Percentiles rank a stretch among this genome's conserved stretches.
Conservation (phyloP, 2,329 filamentous ascomycete species). For the Penicillium sp. region DNA sequence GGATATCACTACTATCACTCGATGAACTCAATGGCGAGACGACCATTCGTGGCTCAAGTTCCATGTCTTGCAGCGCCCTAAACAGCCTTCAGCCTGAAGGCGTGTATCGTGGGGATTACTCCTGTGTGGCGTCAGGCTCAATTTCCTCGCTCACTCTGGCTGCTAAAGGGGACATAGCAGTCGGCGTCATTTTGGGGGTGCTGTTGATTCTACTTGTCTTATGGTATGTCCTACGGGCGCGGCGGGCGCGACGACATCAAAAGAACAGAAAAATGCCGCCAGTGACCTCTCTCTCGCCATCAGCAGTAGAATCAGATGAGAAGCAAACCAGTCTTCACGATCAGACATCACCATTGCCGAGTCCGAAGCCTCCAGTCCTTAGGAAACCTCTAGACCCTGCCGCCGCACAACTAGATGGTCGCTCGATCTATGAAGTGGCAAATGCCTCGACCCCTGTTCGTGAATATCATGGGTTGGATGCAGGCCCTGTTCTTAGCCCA, state of each 20-base stretch:
- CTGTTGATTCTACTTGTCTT: conserved; percentile 26
- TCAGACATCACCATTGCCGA: conserved; percentile 2
- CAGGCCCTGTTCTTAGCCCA: conserved; percentile 23
- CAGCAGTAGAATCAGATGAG: conserved; percentile 3
- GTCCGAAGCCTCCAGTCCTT: conserved; percentile 11
- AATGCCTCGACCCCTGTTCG: conserved; percentile 19
- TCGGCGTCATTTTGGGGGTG: conserved; percentile 50
- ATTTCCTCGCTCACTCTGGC: conserved; percentile 31
- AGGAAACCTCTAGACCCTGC: conserved; percentile 27
- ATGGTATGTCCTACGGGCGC: conserved; percentile 29
- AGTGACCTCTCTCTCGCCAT: neutral
- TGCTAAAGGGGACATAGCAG: conserved; percentile 41
- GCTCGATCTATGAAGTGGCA: conserved; percentile 27
- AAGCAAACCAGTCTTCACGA: conserved; percentile 17
- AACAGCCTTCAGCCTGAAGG: conserved; percentile 22
- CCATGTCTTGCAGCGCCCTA: conserved; percentile 33
- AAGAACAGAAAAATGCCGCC: neutral
- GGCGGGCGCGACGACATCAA: conserved; percentile 24
- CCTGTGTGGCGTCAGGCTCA: conserved; percentile 21
- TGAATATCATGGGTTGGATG: conserved; percentile 29
- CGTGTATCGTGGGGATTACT: conserved; percentile 29
- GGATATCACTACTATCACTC: conserved; percentile 35
- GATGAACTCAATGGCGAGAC: conserved; percentile 33
- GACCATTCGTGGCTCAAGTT: conserved; percentile 28
- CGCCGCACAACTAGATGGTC: conserved; percentile 23